Evolutionary conservation across 208 protist genomes (phyloP).

Genomic region (Paratrypanosoma confusum): DNA sequence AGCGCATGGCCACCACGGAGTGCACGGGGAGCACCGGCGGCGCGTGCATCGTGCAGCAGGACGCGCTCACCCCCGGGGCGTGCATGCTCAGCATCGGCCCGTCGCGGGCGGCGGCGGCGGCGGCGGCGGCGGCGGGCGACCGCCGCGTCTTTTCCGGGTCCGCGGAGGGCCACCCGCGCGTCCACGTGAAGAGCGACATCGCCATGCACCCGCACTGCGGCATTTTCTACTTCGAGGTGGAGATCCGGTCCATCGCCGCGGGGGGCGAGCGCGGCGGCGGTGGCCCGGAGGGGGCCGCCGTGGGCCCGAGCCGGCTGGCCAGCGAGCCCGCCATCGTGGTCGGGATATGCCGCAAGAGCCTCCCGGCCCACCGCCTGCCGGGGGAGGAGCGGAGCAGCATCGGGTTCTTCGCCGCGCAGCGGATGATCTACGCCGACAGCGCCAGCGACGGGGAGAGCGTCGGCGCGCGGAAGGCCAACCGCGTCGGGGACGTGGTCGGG

Average conservation of each 20-base stretch:
- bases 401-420: conserved; percentile 54
- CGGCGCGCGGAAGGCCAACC: conserved; percentile 9
- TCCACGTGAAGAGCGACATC: conserved; percentile 48
- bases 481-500: conserved; percentile 44
- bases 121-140: conserved; percentile 2
- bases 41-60: conserved; percentile 20
- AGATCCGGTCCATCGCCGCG: conserved; percentile 7
- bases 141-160: not conserved
- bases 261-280: conserved; percentile 2
- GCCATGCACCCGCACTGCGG: conserved; percentile 31
- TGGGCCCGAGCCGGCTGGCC: not conserved
- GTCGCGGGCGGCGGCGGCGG: conserved; percentile 8
- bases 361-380: conserved; percentile 38
- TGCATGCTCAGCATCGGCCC: conserved; percentile 17
- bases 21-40: too few species aligned
- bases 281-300: conserved; percentile 3
- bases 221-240: conserved; percentile 57
- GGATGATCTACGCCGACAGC: conserved; percentile 50
- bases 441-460: conserved; percentile 27
- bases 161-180: conserved; percentile 3
- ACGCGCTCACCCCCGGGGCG: conserved; percentile 13
- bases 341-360: conserved; percentile 30
- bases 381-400: conserved; percentile 53
- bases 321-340: conserved; percentile 26
- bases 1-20: too few species aligned